Conservation (phyloP, 768 basidiomycete species). For the Agaricus blazei region DNA sequence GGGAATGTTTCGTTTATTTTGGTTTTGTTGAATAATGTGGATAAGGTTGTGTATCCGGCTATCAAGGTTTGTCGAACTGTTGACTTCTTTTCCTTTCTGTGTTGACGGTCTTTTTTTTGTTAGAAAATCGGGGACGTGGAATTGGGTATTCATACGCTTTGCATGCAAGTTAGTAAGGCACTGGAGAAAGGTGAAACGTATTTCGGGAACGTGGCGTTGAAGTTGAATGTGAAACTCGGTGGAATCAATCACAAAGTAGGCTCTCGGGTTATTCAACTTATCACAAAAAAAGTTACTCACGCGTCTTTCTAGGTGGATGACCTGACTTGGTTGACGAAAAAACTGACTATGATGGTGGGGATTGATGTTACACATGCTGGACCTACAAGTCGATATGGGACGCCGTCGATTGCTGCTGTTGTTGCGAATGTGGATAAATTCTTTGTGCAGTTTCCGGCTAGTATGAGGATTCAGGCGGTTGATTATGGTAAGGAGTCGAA, state of each 20-base stretch:
- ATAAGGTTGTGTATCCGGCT: conserved; percentile 76
- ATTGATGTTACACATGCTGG: conserved; percentile 84
- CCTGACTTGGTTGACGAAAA: conserved; percentile 58
- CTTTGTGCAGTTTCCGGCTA: conserved; percentile 77
- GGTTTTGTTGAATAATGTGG: conserved; percentile 60
- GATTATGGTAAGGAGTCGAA: conserved; percentile 32
- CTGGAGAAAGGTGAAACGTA: conserved; percentile 71
- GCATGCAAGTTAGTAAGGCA: conserved; percentile 64
- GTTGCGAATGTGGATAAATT: conserved; percentile 68
- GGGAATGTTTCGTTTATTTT: conserved; percentile 60
- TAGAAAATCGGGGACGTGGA: conserved; percentile 66
- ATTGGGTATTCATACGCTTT: conserved; percentile 72
- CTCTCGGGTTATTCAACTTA: too few relatives aligned
- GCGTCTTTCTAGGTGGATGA: conserved; percentile 40
- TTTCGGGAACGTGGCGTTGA: conserved; percentile 76
- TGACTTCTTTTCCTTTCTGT: background rate
- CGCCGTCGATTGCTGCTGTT: conserved; percentile 80
- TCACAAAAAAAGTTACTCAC: background rate
- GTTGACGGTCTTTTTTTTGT: background rate
- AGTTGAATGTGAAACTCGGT: conserved; percentile 80
- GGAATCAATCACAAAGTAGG: conserved; percentile 71
- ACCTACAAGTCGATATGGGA: conserved; percentile 58
- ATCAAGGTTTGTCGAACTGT: conserved; percentile 47
- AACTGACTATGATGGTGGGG: conserved; percentile 78
- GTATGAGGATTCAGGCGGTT: conserved; percentile 53